phyloP scores from a whole-genome alignment of 441 rosid species.

The Pelargonium myrrhifolium region DNA sequence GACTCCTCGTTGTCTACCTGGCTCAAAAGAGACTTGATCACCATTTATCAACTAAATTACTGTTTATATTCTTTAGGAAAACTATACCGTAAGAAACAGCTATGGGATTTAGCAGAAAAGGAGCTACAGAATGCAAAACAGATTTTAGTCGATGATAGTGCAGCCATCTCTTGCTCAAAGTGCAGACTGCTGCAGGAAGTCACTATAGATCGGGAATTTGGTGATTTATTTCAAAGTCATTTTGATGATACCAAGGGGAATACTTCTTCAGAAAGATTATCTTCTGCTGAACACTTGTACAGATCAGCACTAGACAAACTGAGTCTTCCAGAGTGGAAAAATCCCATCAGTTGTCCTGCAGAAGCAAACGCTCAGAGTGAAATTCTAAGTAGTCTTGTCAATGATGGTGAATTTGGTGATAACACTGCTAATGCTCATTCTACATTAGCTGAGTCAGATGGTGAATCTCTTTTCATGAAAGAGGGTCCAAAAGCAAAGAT shows the following conservation, averaged over 20 bases:
- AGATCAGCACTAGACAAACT: slow-evolving; percentile 53
- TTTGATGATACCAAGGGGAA: slow-evolving; percentile 21
- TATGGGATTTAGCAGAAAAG: slow-evolving; percentile 55
- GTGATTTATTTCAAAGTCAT: slow-evolving; percentile 51
- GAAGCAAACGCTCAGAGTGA: slow-evolving; percentile 26
- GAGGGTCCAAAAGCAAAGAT: slow-evolving; percentile 24
- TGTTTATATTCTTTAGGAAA: slow-evolving; percentile 41
- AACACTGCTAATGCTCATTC: slow-evolving; percentile 16
- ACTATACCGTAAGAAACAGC: slow-evolving; percentile 53
- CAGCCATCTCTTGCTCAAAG: slow-evolving; percentile 43
- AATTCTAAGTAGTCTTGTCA: slow-evolving; percentile 13
- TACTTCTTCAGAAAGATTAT: slow-evolving; percentile 32
- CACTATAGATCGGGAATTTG: slow-evolving; percentile 53
- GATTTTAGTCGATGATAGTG: slow-evolving; percentile 29
- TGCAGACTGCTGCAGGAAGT: slow-evolving; percentile 61
- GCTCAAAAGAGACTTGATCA: slow-evolving; percentile 8
- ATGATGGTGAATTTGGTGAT: slow-evolving; percentile 25
- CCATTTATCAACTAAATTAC: slow-evolving; percentile 12
- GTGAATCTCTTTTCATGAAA: slow-evolving; percentile 12
- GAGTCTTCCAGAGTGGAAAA: slow-evolving; percentile 54
- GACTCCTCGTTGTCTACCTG: slow-evolving; percentile 11
- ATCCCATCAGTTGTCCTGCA: slow-evolving; percentile 28
- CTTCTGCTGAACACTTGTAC: slow-evolving; percentile 55
- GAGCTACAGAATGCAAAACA: slow-evolving; percentile 61
- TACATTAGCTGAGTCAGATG: slow-evolving; percentile 15